Conservation (phyloP, 2,329 filamentous ascomycete genomes). For the Scedosporium apiospermum region DNA sequence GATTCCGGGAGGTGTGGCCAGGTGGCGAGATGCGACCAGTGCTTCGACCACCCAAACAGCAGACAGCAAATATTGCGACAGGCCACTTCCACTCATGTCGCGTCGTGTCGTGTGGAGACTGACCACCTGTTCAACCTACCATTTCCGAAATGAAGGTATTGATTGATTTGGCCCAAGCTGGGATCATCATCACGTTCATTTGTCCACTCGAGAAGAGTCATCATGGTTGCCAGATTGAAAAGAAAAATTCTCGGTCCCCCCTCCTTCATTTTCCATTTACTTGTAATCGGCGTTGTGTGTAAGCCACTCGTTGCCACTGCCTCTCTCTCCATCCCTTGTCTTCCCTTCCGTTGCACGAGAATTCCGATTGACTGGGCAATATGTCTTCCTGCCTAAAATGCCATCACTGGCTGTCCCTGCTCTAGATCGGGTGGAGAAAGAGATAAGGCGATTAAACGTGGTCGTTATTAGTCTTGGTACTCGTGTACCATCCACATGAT, state of each 20-base stretch:
- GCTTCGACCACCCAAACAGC: not conserved
- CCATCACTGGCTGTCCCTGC: not conserved
- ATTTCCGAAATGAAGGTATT: not conserved
- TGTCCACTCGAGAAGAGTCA: not conserved
- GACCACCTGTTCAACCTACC: not conserved
- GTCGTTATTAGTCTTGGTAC: not conserved
- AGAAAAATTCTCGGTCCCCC: too few relatives aligned
- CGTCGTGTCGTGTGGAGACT: not conserved
- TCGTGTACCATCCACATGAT: not conserved
- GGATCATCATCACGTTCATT: not conserved
- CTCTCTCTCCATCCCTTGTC: not conserved
- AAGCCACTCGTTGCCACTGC: too few relatives aligned
- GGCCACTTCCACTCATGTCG: not conserved
- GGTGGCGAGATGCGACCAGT: not conserved
- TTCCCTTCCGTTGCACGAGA: not conserved
- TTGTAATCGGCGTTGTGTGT: too few relatives aligned
- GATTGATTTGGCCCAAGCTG: not conserved
- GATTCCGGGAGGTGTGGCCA: not conserved
- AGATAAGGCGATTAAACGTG: not conserved
- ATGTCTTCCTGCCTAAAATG: constrained; percentile 1
- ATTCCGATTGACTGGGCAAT: not conserved
- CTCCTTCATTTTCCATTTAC: not conserved
- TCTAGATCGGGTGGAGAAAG: not conserved
- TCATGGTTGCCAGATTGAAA: not conserved
- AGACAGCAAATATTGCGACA: not conserved